These are phyloP conservation scores for Kodamaea kaohsiungensis DNA, from an alignment of 805 yeast species.

Conservation along the genomic window DNA sequence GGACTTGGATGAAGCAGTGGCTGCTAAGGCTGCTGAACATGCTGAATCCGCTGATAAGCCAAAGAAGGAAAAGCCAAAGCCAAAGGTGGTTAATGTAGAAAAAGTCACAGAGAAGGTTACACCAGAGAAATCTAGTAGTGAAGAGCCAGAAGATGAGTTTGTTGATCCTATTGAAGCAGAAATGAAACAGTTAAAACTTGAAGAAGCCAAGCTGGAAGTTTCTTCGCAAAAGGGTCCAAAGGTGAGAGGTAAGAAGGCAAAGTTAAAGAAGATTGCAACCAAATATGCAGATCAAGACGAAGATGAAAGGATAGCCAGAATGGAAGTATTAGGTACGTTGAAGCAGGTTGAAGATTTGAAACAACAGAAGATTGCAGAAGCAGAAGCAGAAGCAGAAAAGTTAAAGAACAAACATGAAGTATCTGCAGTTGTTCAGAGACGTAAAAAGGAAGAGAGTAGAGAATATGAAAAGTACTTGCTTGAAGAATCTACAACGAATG, in stretches of 20 bases:
- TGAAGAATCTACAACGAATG: slow-evolving; percentile 27
- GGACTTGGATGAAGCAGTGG: slow-evolving; percentile 30
- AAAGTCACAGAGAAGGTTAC: not conserved
- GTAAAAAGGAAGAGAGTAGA: slow-evolving; percentile 46
- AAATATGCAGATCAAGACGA: slow-evolving; percentile 93
- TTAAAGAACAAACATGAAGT: slow-evolving; percentile 31
- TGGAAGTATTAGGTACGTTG: slow-evolving; percentile 83
- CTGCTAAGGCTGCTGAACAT: slow-evolving; percentile 13
- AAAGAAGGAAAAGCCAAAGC: slow-evolving; percentile 11
- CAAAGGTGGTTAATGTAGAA: not conserved
- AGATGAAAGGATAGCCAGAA: slow-evolving; percentile 71
- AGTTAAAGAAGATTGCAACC: slow-evolving; percentile 74
- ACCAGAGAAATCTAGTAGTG: not conserved
- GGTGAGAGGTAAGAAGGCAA: slow-evolving; percentile 83
- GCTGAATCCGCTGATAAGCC: slow-evolving; percentile 15
- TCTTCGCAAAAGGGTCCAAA: slow-evolving; percentile 21
- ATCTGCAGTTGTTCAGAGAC: slow-evolving; percentile 41
- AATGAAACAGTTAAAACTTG: slow-evolving; percentile 12
- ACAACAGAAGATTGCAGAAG: slow-evolving; percentile 20
- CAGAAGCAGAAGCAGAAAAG: slow-evolving; percentile 19
- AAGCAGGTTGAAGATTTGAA: slow-evolving; percentile 49
- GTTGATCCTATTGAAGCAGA: slow-evolving; percentile 16
- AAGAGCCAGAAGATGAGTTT: slow-evolving; percentile 14
- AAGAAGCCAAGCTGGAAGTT: slow-evolving; percentile 10
- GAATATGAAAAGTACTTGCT: slow-evolving; percentile 46